Evolutionary conservation across 78 protist species (phyloP), one percentile per base, ranked within the genome.

Genomic region (Speleostelium caveatum): DNA sequence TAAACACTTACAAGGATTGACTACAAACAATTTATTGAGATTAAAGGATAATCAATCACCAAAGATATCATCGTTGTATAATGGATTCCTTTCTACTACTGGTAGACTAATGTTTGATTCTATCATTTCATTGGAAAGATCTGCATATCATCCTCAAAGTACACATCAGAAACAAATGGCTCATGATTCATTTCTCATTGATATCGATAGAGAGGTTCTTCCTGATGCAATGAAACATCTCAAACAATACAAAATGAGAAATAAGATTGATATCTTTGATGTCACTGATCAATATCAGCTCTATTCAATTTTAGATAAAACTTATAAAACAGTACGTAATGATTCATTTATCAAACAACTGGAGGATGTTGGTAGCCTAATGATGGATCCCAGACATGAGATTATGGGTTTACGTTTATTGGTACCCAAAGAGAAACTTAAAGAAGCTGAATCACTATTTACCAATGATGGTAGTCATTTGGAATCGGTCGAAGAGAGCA

Each of bases 81-180:
- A 80, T 60, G 79, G 87, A 0, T 88, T 88, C 72, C 36, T 88
- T 0, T 41, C 65, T 26, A 38, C 86, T 0, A 73, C 38, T 24
- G 94, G 94, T 17, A 55, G 94, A 56, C 24, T 88, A 30, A 39
- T 75, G 35, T 88, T 88, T 51, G 94, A 88, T 62, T 72, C 87
- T 7, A 61, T 88, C 17, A 72, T 88, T 10, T 72, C 73, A 38
- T 21, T 69, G 1, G 66, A 63, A 55, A 56, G 24, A 65, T 35
- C n/a, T 35, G 55, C 62, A 17, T 68, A 28, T 26, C 36, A 41
- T 10, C 33, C 41, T 67, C 61, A 45, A 24, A 39, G 38, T 14
- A 35, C 80, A 2, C 49, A 56, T 6, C 21, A 62, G 22, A 7
- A 39, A 21, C 45, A 42, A 3, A 60, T 66, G 19, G 75, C 19